Evolutionary conservation across 306 rosid genomes (phyloP).

Genomic region (Lablab purpureus): DNA sequence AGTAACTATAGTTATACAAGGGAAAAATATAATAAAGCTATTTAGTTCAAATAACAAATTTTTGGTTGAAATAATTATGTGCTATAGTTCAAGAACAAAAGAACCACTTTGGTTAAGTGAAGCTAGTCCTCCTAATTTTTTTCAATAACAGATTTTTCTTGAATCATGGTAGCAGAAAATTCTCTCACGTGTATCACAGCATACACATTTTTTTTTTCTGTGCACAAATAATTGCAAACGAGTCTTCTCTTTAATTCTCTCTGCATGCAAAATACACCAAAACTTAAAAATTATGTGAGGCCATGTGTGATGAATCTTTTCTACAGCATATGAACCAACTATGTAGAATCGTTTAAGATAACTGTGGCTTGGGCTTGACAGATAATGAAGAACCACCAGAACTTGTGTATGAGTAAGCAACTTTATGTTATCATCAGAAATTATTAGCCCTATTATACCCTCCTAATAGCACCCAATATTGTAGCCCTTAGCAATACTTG

Average conservation of each 20-base stretch:
- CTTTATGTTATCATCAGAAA: not conserved
- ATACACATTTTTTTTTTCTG: not conserved
- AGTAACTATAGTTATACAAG: slow-evolving; percentile 23
- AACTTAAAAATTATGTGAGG: not conserved
- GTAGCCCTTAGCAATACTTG: not conserved
- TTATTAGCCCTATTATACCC: not conserved
- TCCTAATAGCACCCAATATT: not conserved
- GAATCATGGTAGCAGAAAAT: slow-evolving; percentile 34
- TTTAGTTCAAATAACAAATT: not conserved
- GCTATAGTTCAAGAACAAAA: not conserved
- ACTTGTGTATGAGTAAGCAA: not conserved
- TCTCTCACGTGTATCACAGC: not conserved
- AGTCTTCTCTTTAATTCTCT: not conserved
- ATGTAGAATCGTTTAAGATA: not conserved
- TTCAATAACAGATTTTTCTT: not conserved
- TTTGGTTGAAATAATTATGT: not conserved
- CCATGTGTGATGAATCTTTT: not conserved
- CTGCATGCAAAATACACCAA: not conserved
- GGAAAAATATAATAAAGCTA: not conserved
- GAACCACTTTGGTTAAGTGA: not conserved
- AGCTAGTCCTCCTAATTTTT: not conserved
- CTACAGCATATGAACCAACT: not conserved
- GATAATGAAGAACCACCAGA: not conserved
- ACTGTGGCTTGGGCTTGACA: not conserved
- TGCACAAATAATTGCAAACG: slow-evolving; percentile 11